These are phyloP conservation scores for Punctularia strigosozonata DNA, from an alignment of 768 basidiomycete genomes.

Conservation along the genomic window DNA sequence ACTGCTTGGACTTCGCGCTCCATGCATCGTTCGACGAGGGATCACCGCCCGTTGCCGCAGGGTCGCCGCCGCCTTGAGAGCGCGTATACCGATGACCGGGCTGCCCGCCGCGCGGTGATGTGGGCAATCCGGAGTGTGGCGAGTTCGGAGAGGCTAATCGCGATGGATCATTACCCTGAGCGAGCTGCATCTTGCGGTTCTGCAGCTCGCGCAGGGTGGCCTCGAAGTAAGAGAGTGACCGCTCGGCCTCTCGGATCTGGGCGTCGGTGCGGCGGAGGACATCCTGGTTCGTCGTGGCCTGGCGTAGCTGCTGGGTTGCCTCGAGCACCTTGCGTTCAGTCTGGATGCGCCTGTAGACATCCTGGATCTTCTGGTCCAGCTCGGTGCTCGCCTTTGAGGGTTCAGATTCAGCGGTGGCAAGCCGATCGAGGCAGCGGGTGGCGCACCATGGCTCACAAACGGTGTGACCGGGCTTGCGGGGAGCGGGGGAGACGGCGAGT, in stretches of 20 bases:
- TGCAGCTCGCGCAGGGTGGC: conserved; percentile 76
- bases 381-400: no score
- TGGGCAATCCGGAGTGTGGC: conserved; percentile 3
- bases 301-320: conserved; percentile 64
- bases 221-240: conserved; percentile 79
- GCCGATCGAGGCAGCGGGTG: no score
- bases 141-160: conserved; percentile 26
- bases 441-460: no score
- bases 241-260: conserved; percentile 80
- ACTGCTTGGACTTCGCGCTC: conserved; percentile 57
- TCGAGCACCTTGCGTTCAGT: conserved; percentile 90
- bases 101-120: background rate
- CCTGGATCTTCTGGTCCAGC: conserved; percentile 89
- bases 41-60: conserved; percentile 16
- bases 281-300: conserved; percentile 80
- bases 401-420: no score
- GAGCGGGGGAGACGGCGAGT: no score
- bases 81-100: background rate
- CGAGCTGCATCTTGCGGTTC: conserved; percentile 56
- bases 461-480: no score
- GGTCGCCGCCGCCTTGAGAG: conserved; percentile 5
- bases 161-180: conserved; percentile 41
- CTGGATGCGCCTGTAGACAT: conserved; percentile 81
- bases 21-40: no score
- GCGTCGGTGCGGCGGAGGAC: conserved; percentile 72